Conservation (phyloP, 257 asterid species). For the Solanum pinnatisectum region DNA sequence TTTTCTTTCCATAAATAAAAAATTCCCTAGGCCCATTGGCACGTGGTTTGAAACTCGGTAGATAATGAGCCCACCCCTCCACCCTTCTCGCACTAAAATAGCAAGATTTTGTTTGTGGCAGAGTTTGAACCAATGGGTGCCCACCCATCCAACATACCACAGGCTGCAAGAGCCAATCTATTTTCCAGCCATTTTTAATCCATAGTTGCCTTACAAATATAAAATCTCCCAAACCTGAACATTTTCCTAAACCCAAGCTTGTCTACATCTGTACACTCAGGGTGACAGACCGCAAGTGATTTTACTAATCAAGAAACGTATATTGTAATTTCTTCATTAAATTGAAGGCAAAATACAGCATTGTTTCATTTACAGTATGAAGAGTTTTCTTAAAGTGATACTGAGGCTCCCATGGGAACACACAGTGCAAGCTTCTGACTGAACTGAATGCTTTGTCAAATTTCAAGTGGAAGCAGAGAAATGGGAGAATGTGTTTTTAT, state of each 20-base stretch:
- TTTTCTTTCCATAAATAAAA: not conserved
- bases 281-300: not conserved
- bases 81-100: not conserved
- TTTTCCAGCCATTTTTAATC: not conserved
- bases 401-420: not conserved
- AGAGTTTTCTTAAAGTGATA: not conserved
- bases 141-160: not conserved
- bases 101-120: not conserved
- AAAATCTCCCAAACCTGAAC: not conserved
- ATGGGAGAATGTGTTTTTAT: not conserved
- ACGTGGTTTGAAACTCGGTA: not conserved
- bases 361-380: not conserved
- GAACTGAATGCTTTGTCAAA: not conserved
- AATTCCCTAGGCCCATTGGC: not conserved
- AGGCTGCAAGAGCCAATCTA: not conserved
- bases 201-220: not conserved
- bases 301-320: not conserved
- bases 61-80: not conserved
- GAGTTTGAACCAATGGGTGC: not conserved
- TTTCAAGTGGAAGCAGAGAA: not conserved
- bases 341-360: not conserved
- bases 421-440: not conserved
- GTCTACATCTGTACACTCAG: not conserved
- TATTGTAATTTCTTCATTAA: not conserved
- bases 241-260: not conserved